phyloP scores from a whole-genome alignment of 2,329 filamentous ascomycete genomes.

The Xylariaceae sp. region DNA sequence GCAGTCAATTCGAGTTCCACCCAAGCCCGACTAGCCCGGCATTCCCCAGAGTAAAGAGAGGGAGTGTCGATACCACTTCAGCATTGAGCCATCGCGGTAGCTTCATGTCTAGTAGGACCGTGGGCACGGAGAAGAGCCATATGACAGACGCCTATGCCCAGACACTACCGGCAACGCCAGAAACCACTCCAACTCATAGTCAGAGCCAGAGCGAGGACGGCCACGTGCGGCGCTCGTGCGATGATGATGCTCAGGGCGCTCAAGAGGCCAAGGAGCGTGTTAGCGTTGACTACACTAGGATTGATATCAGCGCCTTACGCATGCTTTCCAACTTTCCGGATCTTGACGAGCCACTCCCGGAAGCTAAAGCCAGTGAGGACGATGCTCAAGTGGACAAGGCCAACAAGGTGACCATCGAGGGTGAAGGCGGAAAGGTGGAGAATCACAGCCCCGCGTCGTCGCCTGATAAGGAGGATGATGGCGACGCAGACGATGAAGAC shows the following conservation, averaged over 20 bases:
- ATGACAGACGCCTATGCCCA: constrained; percentile 66
- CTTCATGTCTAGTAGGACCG: constrained; percentile 64
- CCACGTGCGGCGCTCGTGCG: constrained; percentile 36
- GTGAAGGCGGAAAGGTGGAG: constrained; percentile 6
- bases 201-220: constrained; percentile 52
- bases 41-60: constrained; percentile 52
- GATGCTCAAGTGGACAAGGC: constrained; percentile 5
- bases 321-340: constrained; percentile 40
- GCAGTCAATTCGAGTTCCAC: constrained; percentile 77
- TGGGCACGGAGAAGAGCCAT: constrained; percentile 54
- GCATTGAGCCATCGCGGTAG: constrained; percentile 64
- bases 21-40: constrained; percentile 71
- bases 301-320: constrained; percentile 47
- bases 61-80: constrained; percentile 62
- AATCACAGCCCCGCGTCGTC: constrained; percentile 3
- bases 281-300: constrained; percentile 56
- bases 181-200: constrained; percentile 39
- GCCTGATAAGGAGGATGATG: constrained; percentile 3
- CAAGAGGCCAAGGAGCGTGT: constrained; percentile 37
- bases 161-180: constrained; percentile 49
- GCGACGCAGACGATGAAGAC: constrained; percentile 13
- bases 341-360: constrained; percentile 28
- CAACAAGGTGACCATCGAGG: neutral
- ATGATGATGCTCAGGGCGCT: too few relatives aligned
- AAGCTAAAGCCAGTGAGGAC: constrained; percentile 13